Conservation (phyloP, 169 alveolate genomes). For the Eimeria maxima region DNA sequence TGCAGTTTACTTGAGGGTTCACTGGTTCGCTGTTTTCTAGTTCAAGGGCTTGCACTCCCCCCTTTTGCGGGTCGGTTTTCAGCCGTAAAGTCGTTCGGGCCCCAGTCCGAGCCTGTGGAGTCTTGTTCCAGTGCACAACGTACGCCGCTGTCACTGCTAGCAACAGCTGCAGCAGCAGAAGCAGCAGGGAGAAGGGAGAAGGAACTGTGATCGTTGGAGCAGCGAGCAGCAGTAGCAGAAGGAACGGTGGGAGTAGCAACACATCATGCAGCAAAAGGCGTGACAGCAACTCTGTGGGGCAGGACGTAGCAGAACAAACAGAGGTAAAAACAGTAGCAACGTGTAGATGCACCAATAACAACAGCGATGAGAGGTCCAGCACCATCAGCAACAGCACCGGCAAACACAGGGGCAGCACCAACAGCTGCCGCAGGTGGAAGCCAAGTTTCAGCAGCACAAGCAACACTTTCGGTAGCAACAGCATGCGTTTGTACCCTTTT, state of each 20-base stretch:
- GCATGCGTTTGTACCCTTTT: background rate
- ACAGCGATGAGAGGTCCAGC: background rate
- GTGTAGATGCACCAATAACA: background rate
- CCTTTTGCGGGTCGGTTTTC: background rate
- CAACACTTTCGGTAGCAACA: background rate
- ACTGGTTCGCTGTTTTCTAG: background rate
- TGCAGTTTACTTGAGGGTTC: conserved; percentile 57
- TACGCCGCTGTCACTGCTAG: conserved; percentile 24
- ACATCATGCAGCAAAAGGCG: background rate
- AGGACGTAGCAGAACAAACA: background rate
- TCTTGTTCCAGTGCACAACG: conserved; percentile 50
- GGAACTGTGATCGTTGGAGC: no score
- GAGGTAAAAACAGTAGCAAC: background rate
- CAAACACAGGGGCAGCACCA: background rate
- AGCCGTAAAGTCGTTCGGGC: conserved; percentile 1
- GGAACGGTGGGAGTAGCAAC: background rate
- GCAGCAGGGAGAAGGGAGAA: background rate
- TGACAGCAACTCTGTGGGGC: no score
- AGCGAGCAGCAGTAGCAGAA: no score
- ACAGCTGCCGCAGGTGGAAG: background rate
- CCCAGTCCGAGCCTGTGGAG: conserved; percentile 5
- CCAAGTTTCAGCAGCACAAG: background rate
- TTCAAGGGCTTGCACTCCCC: conserved; percentile 44
- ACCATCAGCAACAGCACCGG: conserved; percentile 19
- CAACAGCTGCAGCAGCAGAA: conserved; percentile 64